A percentile compares a stretch with the other conserved stretches of the same genome.
Evolutionary conservation across 2,329 filamentous ascomycete genomes (phyloP).

Genomic region (Onygenales sp.): DNA sequence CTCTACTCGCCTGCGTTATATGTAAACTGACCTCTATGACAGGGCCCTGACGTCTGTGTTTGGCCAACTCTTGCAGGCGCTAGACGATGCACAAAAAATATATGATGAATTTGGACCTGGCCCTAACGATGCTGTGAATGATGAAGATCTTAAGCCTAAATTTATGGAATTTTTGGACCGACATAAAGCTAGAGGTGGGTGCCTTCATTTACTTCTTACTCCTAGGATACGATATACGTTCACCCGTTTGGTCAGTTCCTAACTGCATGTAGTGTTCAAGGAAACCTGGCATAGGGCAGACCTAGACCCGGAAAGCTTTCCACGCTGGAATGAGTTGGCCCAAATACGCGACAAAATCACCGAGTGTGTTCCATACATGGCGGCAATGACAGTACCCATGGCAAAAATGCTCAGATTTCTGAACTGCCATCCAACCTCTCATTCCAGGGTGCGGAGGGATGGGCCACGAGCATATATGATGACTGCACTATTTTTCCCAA

Average conservation of each 20-base stretch:
- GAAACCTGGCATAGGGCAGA: slow-evolving; percentile 38
- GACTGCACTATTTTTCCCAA: slow-evolving; percentile 32
- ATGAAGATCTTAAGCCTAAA: slow-evolving; percentile 11
- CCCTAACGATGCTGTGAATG: background rate
- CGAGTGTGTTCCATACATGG: slow-evolving; percentile 11
- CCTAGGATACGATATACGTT: background rate
- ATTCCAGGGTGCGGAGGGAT: slow-evolving; percentile 32
- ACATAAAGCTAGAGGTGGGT: slow-evolving; percentile 26
- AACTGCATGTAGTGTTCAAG: slow-evolving; percentile 28
- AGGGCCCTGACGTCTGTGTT: background rate
- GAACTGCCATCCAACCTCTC: slow-evolving; percentile 16
- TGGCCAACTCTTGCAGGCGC: background rate
- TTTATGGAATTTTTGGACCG: slow-evolving; percentile 24
- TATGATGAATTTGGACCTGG: slow-evolving; percentile 2
- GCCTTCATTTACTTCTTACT: background rate
- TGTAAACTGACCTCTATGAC: background rate
- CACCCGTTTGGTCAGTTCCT: background rate
- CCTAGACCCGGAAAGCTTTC: slow-evolving; percentile 30
- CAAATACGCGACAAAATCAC: slow-evolving; percentile 24
- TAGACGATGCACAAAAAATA: slow-evolving; percentile 1
- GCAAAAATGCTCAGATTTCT: slow-evolving; percentile 15
- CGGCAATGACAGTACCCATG: slow-evolving; percentile 1
- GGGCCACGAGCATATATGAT: slow-evolving; percentile 27
- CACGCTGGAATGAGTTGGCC: slow-evolving; percentile 29
- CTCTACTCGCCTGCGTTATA: background rate